A percentile compares a stretch with the other conserved stretches of the same genome.
phyloP scores from a whole-genome alignment of 2,329 filamentous ascomycete genomes.

The Aureobasidium sp. region DNA sequence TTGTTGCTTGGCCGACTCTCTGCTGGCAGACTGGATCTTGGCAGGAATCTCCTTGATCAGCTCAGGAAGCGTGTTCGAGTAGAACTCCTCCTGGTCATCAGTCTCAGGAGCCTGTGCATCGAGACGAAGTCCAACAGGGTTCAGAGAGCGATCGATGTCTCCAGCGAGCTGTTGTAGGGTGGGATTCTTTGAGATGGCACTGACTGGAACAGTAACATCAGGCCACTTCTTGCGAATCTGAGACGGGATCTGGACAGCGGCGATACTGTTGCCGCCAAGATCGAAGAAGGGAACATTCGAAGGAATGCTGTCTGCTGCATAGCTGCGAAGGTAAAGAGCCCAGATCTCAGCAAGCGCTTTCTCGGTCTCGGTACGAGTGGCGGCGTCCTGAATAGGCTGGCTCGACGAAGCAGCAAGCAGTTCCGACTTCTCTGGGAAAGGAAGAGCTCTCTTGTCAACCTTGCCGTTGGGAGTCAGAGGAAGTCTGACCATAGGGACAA shows the following conservation, averaged over 20 bases:
- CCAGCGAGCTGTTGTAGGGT: conserved; percentile 52
- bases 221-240: conserved; percentile 56
- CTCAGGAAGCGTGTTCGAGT: conserved; percentile 47
- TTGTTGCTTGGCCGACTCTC: conserved; percentile 29
- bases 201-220: conserved; percentile 62
- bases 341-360: conserved; percentile 63
- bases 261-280: conserved; percentile 70
- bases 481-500: conserved; percentile 65
- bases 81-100: conserved; percentile 44
- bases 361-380: conserved; percentile 53
- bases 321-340: conserved; percentile 60
- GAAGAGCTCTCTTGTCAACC: conserved; percentile 70
- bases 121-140: conserved; percentile 42
- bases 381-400: conserved; percentile 36
- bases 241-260: conserved; percentile 75
- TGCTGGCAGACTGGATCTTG: conserved; percentile 24
- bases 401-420: conserved; percentile 47
- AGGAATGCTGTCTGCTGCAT: conserved; percentile 61
- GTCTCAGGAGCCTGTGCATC: conserved; percentile 34
- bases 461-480: conserved; percentile 84
- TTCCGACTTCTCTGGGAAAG: conserved; percentile 70
- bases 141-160: conserved; percentile 44
- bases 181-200: conserved; percentile 61
- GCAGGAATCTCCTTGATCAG: conserved; percentile 45
- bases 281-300: conserved; percentile 67